A percentile compares a stretch with the other conserved stretches of the same genome.
phyloP scores from a whole-genome alignment of 2,329 filamentous ascomycete species.

The Hymenotorrendiella dingleyae region DNA sequence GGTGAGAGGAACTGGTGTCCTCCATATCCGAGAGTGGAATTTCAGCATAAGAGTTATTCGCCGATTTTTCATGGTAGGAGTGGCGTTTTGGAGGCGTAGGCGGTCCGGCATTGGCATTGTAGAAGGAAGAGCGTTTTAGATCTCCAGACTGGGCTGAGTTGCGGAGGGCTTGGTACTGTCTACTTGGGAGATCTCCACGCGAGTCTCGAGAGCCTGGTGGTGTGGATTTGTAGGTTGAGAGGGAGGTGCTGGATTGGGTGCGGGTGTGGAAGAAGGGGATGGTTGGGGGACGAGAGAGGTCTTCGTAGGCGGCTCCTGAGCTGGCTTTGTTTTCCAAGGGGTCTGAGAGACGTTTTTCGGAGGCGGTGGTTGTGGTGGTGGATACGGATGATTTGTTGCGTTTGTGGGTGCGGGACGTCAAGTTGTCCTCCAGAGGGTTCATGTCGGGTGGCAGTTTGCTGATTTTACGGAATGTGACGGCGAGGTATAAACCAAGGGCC shows the following conservation, averaged over 20 bases:
- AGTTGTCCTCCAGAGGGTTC: conserved; percentile 84
- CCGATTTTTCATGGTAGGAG: neutral
- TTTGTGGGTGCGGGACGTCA: conserved; percentile 73
- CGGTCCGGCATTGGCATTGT: conserved; percentile 3
- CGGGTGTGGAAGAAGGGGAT: conserved; percentile 81
- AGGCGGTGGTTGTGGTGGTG: conserved; percentile 30
- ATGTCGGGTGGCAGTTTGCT: conserved; percentile 80
- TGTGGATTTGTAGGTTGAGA: conserved; percentile 45
- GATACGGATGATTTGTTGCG: conserved; percentile 54
- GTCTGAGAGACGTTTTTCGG: conserved; percentile 56
- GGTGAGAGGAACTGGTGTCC: conserved; percentile 18
- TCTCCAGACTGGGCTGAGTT: conserved; percentile 41
- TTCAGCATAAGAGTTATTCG: conserved; percentile 41
- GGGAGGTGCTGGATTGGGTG: conserved; percentile 52
- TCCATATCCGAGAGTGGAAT: conserved; percentile 45
- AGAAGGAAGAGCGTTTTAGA: conserved; percentile 42
- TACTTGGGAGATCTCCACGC: conserved; percentile 46
- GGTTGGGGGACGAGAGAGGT: conserved; percentile 43
- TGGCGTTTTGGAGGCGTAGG: conserved; percentile 27
- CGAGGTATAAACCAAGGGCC: conserved; percentile 66
- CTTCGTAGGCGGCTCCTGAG: conserved; percentile 41
- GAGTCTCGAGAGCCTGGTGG: conserved; percentile 48
- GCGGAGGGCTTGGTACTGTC: conserved; percentile 48
- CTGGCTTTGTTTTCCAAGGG: conserved; percentile 37
- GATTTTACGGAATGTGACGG: conserved; percentile 76